A percentile compares a stretch with the other conserved stretches of the same genome.
Evolutionary conservation across 2,329 filamentous ascomycete species (phyloP).

Genomic region (Cryphonectria radicalis): DNA sequence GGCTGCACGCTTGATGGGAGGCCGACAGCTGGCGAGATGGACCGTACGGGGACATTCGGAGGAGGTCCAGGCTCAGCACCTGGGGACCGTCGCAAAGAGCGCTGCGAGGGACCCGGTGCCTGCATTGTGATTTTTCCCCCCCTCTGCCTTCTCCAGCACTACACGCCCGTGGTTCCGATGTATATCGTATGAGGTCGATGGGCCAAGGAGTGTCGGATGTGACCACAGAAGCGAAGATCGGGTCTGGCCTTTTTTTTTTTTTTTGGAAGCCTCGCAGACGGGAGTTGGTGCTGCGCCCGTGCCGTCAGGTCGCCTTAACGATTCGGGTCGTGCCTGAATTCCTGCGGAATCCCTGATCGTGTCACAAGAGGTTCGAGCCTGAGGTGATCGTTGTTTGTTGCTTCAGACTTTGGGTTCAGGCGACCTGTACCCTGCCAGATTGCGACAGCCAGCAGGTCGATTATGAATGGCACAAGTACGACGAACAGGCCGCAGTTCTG

Average conservation of each 20-base stretch:
- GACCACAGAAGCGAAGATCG: background rate
- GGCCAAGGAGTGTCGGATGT: background rate
- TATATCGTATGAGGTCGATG: background rate
- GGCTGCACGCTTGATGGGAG: conserved; percentile 52
- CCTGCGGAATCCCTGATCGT: background rate
- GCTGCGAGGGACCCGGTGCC: conserved; percentile 54
- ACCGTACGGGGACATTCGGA: conserved; percentile 57
- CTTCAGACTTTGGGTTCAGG: background rate
- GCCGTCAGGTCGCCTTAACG: background rate
- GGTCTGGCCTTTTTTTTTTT: background rate
- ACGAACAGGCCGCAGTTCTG: background rate
- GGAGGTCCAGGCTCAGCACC: conserved; percentile 63
- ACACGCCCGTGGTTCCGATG: background rate
- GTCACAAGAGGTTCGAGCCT: background rate
- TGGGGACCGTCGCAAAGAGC: conserved; percentile 64
- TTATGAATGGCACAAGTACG: background rate
- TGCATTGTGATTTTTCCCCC: conserved; percentile 51
- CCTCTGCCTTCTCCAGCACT: background rate
- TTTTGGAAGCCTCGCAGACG: background rate
- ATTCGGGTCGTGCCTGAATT: background rate
- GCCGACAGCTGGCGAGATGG: conserved; percentile 63
- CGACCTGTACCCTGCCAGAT: background rate
- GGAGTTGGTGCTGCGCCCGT: background rate
- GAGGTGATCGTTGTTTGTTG: background rate
- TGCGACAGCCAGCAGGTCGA: background rate